Percentiles rank a stretch among this genome's conserved stretches.
Conservation (phyloP, 2,329 filamentous ascomycete species). For the Exophiala calicioides region DNA sequence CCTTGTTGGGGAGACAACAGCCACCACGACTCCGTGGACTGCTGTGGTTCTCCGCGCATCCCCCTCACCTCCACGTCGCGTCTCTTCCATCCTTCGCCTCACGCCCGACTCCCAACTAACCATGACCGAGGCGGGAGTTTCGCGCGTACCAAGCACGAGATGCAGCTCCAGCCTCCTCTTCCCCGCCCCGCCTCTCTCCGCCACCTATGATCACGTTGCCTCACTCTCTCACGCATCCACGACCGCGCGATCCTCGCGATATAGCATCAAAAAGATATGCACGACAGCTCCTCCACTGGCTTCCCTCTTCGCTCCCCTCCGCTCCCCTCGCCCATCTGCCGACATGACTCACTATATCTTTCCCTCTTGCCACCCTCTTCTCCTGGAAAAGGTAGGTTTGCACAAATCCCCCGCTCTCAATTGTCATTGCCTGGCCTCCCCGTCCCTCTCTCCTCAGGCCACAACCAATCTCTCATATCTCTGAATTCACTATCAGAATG, state of each 20-base stretch:
- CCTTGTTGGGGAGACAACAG: too few relatives aligned
- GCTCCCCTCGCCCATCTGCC: constrained; percentile 9
- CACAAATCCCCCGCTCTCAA: not conserved
- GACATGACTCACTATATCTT: constrained; percentile 15
- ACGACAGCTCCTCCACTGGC: constrained; percentile 15
- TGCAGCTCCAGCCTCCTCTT: constrained; percentile 14
- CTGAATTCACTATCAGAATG: constrained; percentile 4
- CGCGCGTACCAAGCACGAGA: constrained; percentile 22
- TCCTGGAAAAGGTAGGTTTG: constrained; percentile 16
- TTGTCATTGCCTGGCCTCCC: constrained; percentile 10
- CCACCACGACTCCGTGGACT: too few relatives aligned
- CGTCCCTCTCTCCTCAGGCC: not conserved
- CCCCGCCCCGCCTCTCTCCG: constrained; percentile 3
- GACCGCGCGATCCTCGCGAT: constrained; percentile 30
- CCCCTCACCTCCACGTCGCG: too few relatives aligned
- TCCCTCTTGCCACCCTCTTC: constrained; percentile 5
- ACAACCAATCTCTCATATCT: not conserved
- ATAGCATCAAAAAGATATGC: constrained; percentile 23
- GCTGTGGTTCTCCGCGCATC: too few relatives aligned
- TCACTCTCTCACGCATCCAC: constrained; percentile 23
- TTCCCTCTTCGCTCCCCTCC: constrained; percentile 8
- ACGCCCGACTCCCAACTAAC: too few relatives aligned
- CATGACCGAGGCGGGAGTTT: too few relatives aligned
- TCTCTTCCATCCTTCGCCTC: too few relatives aligned
- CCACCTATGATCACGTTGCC: constrained; percentile 21